These are phyloP conservation scores for Tuctoria greenei DNA, from an alignment of 176 grass and related monocot species.

Conservation along the genomic window DNA sequence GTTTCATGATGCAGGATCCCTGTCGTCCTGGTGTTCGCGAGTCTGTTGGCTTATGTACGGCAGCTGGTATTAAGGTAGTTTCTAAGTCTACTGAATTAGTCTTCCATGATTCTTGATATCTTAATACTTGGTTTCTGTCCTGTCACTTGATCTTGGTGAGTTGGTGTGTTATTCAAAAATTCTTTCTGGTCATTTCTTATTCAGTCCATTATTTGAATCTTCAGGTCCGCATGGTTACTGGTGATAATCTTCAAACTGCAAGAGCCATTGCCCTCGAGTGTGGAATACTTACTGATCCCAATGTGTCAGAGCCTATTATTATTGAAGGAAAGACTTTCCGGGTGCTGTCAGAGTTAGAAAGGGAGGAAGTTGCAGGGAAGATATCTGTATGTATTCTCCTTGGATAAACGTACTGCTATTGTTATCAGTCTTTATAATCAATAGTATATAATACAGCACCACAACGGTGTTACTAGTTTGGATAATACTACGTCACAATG, in stretches of 20 bases:
- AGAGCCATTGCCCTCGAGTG: constrained; percentile 96
- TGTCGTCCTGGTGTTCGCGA: constrained; percentile 83
- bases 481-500: too few relatives aligned
- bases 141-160: background rate
- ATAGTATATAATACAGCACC: background rate
- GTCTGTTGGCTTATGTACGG: constrained; percentile 61
- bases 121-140: background rate
- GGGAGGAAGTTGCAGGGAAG: constrained; percentile 64
- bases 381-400: constrained; percentile 67
- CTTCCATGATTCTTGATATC: background rate
- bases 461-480: background rate
- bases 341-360: constrained; percentile 55
- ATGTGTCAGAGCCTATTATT: constrained; percentile 59
- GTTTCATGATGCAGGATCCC: constrained; percentile 68
- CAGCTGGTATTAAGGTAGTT: constrained; percentile 82
- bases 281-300: constrained; percentile 79
- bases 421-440: background rate
- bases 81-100: background rate
- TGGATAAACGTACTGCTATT: background rate
- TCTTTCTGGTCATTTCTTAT: background rate
- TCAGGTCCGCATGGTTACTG: constrained; percentile 95
- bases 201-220: constrained; percentile 22
- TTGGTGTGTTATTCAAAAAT: background rate
- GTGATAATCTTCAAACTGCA: constrained; percentile 92
- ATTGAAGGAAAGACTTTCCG: constrained; percentile 87